Evolutionary conservation across 2,329 filamentous ascomycete genomes (phyloP), one percentile per base, ranked within the genome.

Genomic region (Metarhizium robertsii): DNA sequence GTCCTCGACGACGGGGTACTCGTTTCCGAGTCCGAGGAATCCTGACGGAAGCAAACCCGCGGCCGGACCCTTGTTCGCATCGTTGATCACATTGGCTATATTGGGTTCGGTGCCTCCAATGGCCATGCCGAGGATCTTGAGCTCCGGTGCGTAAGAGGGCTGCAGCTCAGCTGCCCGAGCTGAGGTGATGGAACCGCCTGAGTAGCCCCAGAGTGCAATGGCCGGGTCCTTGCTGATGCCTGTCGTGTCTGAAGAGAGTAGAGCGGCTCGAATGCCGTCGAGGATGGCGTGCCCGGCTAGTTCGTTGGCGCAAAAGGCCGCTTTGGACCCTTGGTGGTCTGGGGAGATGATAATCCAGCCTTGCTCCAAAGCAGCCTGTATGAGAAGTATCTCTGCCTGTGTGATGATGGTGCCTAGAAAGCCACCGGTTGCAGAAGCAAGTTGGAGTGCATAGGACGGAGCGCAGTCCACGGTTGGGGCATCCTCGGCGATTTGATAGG

Each of bases 271-370:
- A 14, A 77, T 65, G 7, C 70, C 70, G 58, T 79, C 72, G 14
- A 78, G 65, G 14, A 70, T 72, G 0, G 72, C 69, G 38, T 77
- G 67, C 0, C 73, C 75, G 4, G 70, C 70, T 16, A 71, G 65
- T 6, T 66, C 63, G 49, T 73, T 73, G 11, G 72, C 71, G 0
- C 69, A 61, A 59, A 75, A 79, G 2, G 74, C 69, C 1, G 73
- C 75, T 14, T 64, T 63, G 2, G 73, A 72, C 0, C 75, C 75
- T 54, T 76, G 69, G 54, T 71, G 74, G 59, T 80, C 78, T 0
- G 77, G 75, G 68, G 75, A 64, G 16, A 71, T 73, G 29, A 80
- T 73, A 20, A 73, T 66, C 75, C 75, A 79, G 6, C 76, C 75
- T 59, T 67, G 55, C 6, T 67, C 65, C 2, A 80, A 70, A 8